Evolutionary conservation across 140 eudicot species (phyloP).

Genomic region (Cichorium intybus): DNA sequence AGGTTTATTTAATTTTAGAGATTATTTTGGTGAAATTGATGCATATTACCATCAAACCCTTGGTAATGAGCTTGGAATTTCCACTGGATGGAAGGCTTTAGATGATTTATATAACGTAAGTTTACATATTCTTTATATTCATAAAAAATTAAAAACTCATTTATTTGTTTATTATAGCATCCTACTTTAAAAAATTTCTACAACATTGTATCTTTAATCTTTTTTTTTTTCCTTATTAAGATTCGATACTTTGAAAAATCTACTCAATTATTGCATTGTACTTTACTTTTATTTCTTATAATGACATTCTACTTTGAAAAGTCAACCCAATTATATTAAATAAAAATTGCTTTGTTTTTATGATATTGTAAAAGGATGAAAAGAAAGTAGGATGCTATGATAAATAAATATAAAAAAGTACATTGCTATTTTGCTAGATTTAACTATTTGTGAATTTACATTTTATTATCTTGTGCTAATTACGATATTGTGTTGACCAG

Average conservation of each 20-base stretch:
- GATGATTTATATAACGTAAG: constrained; percentile 75
- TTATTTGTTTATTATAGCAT: too few species aligned
- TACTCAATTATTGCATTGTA: too few species aligned
- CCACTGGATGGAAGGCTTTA: constrained; percentile 89
- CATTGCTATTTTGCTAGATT: too few species aligned
- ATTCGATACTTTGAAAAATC: too few species aligned
- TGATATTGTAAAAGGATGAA: background rate
- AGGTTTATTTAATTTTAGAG: constrained; percentile 72
- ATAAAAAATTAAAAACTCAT: too few species aligned
- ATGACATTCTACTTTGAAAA: background rate
- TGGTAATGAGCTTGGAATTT: constrained; percentile 70
- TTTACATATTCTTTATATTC: background rate
- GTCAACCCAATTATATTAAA: background rate
- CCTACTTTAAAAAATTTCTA: too few species aligned
- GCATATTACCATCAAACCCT: constrained; percentile 75
- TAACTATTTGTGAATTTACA: background rate
- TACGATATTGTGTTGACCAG: constrained; percentile 23
- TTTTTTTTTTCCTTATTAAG: too few species aligned
- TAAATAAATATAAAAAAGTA: too few species aligned
- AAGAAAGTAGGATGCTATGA: too few species aligned
- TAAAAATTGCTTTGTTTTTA: background rate
- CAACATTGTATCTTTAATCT: too few species aligned
- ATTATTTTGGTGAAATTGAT: constrained; percentile 66
- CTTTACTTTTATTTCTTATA: too few species aligned
- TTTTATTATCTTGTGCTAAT: constrained; percentile 4